A percentile compares a stretch with the other conserved stretches of the same genome.
Conservation (phyloP, 1,284 basidiomycete species). For the Porogramme epimiltina region DNA sequence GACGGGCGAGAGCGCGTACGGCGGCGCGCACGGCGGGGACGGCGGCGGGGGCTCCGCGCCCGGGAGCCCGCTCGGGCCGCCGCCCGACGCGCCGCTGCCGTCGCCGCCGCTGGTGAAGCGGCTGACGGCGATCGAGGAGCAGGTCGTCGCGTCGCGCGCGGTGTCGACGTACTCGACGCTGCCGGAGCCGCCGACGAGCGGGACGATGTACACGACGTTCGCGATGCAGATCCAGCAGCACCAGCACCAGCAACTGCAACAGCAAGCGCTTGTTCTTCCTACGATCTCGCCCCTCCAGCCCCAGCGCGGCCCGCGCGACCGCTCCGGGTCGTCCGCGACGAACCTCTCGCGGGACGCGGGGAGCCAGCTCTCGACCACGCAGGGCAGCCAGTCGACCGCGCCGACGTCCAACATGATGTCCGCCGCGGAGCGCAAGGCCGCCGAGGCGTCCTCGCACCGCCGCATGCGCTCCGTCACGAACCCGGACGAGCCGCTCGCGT, state of each 20-base stretch:
- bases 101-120: slow-evolving; percentile 8
- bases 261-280: background rate
- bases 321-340: slow-evolving; percentile 8
- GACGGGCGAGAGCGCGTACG: slow-evolving; percentile 17
- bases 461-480: slow-evolving; percentile 20
- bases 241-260: background rate
- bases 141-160: slow-evolving; percentile 15
- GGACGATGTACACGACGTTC: slow-evolving; percentile 10
- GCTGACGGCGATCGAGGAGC: slow-evolving; percentile 21
- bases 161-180: slow-evolving; percentile 21
- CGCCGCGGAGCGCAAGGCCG: slow-evolving; percentile 16
- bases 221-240: slow-evolving; percentile 4
- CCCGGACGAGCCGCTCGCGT: slow-evolving; percentile 21
- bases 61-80: slow-evolving; percentile 8
- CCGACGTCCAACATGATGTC: background rate
- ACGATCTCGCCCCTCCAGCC: background rate
- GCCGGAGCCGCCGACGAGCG: slow-evolving; percentile 21
- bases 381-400: too few species aligned
- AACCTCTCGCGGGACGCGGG: too few species aligned
- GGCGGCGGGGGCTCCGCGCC: slow-evolving; percentile 8
- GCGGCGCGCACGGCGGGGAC: too few species aligned
- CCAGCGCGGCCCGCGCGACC: background rate
- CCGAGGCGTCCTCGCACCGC: slow-evolving; percentile 15
- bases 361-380: background rate
- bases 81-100: background rate